A percentile compares a stretch with the other conserved stretches of the same genome.
These are phyloP conservation scores for Spergularia azorica DNA, from an alignment of 179 eudicot genomes.

Conservation along the genomic window DNA sequence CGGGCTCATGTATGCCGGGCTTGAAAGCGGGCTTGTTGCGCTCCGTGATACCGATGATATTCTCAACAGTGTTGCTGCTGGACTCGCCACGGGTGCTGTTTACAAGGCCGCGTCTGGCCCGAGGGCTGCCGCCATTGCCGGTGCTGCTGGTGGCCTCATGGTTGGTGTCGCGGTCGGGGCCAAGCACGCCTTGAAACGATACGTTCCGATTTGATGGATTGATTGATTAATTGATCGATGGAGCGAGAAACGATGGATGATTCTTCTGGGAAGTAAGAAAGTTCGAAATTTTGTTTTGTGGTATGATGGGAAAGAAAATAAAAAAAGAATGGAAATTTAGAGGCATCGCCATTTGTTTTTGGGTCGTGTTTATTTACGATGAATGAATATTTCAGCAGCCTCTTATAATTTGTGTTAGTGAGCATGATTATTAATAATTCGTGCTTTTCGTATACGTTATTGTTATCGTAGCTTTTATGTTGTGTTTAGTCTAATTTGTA, in stretches of 20 bases:
- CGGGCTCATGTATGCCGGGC: conserved; percentile 74
- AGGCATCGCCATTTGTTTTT: conserved; percentile 1
- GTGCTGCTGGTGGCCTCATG: conserved; percentile 79
- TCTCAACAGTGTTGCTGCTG: conserved; percentile 76
- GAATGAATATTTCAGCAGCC: not conserved
- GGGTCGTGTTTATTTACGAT: not conserved
- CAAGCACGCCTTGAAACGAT: conserved; percentile 74
- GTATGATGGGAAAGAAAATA: not conserved
- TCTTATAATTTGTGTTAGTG: not conserved
- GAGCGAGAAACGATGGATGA: too few relatives aligned
- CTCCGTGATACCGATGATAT: conserved; percentile 75
- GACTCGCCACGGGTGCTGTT: conserved; percentile 78
- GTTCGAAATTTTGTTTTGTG: not conserved
- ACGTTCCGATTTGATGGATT: conserved; percentile 54
- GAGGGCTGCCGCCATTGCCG: conserved; percentile 88
- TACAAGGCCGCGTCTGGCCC: conserved; percentile 79
- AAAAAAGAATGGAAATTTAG: not conserved
- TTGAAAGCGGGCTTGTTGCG: conserved; percentile 74
- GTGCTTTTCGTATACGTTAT: conserved; percentile 11
- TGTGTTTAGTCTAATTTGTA: not conserved
- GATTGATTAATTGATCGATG: not conserved
- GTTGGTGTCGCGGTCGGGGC: conserved; percentile 70
- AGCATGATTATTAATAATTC: conserved; percentile 13
- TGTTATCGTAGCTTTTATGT: not conserved
- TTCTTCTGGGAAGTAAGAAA: not conserved